Evolutionary conservation across 2,329 filamentous ascomycete species (phyloP).

Genomic region (Fusarium penzigii): DNA sequence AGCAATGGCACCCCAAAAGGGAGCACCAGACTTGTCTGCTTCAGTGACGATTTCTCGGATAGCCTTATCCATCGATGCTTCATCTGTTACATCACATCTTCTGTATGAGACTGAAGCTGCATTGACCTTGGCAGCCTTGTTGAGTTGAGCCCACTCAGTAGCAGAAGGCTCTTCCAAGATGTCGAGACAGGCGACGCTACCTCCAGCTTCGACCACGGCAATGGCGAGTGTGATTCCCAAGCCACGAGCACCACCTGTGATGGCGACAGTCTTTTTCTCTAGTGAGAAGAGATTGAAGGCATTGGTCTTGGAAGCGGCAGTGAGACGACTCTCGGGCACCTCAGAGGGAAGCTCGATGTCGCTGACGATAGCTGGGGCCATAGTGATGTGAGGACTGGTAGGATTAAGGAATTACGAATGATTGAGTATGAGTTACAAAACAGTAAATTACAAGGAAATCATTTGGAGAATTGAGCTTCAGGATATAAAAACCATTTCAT

Average conservation of each 20-base stretch:
- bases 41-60: slow-evolving; percentile 40
- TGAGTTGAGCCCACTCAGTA: slow-evolving; percentile 43
- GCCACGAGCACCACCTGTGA: slow-evolving; percentile 53
- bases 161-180: slow-evolving; percentile 40
- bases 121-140: slow-evolving; percentile 40
- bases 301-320: slow-evolving; percentile 30
- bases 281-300: slow-evolving; percentile 46
- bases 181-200: slow-evolving; percentile 50
- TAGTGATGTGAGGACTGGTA: slow-evolving; percentile 3
- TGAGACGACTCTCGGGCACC: slow-evolving; percentile 33
- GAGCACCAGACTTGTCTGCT: slow-evolving; percentile 32
- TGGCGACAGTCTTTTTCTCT: slow-evolving; percentile 43
- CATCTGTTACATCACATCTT: slow-evolving; percentile 49
- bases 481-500: too few relatives aligned
- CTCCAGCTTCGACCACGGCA: slow-evolving; percentile 51
- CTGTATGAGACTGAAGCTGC: slow-evolving; percentile 41
- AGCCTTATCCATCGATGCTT: slow-evolving; percentile 37
- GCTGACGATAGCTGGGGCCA: slow-evolving; percentile 31
- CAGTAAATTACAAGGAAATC: background rate
- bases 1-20: slow-evolving; percentile 43
- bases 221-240: slow-evolving; percentile 51
- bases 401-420: background rate
- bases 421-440: background rate
- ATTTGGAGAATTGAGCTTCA: too few relatives aligned
- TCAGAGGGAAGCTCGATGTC: slow-evolving; percentile 31